Evolutionary conservation across 352 stramenopile genomes (phyloP).

Genomic region (Phytophthora niederhauseri): DNA sequence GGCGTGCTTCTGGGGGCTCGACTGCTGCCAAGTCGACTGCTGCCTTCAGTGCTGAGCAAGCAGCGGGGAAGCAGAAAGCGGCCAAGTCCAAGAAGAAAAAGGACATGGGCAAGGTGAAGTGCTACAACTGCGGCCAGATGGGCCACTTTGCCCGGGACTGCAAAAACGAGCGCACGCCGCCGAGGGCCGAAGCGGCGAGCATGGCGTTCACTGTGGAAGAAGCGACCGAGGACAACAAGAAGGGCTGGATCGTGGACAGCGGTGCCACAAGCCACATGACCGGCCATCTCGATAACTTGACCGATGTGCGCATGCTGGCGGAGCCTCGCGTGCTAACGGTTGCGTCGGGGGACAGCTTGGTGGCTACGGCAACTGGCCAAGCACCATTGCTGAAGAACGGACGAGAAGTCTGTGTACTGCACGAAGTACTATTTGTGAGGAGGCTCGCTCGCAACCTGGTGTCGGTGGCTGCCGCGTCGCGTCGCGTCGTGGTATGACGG

Average conservation of each 20-base stretch:
- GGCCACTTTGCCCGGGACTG: neutral
- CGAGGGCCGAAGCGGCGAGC: neutral
- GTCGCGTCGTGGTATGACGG: neutral
- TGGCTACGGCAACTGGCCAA: neutral
- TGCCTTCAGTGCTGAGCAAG: neutral
- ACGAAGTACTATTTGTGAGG: neutral
- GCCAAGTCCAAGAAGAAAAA: neutral
- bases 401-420: neutral
- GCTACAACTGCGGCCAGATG: neutral
- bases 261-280: neutral
- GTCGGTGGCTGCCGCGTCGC: neutral
- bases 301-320: neutral
- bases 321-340: neutral
- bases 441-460: neutral
- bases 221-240: neutral
- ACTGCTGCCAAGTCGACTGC: neutral
- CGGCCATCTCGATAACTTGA: neutral
- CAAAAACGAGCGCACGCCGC: neutral
- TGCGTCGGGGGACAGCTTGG: neutral
- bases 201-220: neutral
- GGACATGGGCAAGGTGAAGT: neutral
- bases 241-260: neutral
- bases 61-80: neutral
- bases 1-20: neutral
- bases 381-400: neutral